phyloP scores from a whole-genome alignment of 495 filamentous ascomycete species.

The Clohesyomyces aquaticus region DNA sequence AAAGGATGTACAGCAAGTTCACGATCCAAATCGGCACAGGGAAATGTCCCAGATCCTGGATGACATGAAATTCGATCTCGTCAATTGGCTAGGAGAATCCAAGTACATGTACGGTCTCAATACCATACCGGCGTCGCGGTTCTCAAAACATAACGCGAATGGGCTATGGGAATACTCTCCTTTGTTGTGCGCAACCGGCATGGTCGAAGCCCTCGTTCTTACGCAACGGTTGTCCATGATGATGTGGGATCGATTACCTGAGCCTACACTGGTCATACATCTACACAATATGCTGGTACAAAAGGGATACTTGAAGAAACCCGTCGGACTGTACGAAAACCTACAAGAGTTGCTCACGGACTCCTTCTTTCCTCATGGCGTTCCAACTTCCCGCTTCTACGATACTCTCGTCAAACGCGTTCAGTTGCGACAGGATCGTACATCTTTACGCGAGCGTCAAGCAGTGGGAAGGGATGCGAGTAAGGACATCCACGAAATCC shows the following conservation, averaged over 20 bases:
- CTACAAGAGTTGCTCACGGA: constrained; percentile 33
- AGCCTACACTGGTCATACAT: constrained; percentile 48
- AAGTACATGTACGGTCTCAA: constrained; percentile 49
- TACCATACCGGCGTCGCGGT: constrained; percentile 50
- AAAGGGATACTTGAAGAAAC: constrained; percentile 46
- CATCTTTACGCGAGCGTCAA: constrained; percentile 7
- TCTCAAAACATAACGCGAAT: constrained; percentile 50
- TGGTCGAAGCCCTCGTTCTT: constrained; percentile 49
- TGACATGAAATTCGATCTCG: constrained; percentile 44
- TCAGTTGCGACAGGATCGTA: neutral
- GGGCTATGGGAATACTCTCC: constrained; percentile 58
- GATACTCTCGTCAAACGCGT: constrained; percentile 23
- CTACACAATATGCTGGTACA: constrained; percentile 55
- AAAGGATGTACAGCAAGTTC: constrained; percentile 41
- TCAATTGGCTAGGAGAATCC: constrained; percentile 51
- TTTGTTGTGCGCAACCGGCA: constrained; percentile 54
- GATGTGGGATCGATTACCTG: constrained; percentile 41
- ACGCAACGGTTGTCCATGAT: constrained; percentile 45
- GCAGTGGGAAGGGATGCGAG: neutral
- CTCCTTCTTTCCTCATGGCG: constrained; percentile 44
- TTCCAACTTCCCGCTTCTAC: constrained; percentile 44
- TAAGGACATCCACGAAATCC: constrained; percentile 14
- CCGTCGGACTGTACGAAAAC: constrained; percentile 38
- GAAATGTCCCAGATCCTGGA: constrained; percentile 32
- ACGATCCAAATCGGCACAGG: constrained; percentile 37